A percentile compares a stretch with the other conserved stretches of the same genome.
Evolutionary conservation across 1,284 basidiomycete species (phyloP).

Genomic region (Trichosporon asahii): DNA sequence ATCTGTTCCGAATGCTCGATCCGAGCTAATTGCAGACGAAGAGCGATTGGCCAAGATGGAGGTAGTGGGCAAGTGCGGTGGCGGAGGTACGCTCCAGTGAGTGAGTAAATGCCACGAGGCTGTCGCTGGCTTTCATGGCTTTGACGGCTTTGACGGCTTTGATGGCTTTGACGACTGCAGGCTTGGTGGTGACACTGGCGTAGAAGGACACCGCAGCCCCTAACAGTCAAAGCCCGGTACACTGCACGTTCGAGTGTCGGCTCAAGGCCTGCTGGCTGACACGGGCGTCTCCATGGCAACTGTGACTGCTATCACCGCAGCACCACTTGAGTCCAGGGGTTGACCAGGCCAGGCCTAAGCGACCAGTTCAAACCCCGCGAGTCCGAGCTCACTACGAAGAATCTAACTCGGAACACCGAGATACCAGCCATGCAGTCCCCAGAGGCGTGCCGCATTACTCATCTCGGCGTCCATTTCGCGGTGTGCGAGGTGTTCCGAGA

Average conservation of each 20-base stretch:
- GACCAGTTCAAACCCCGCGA: not conserved
- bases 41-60: not conserved
- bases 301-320: too few relatives aligned
- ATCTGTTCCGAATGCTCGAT: not conserved
- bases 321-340: not conserved
- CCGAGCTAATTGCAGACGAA: too few relatives aligned
- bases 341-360: not conserved
- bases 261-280: too few relatives aligned
- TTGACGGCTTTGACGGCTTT: too few relatives aligned
- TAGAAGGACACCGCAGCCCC: not conserved
- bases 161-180: too few relatives aligned
- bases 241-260: too few relatives aligned
- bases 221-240: not conserved
- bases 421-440: not conserved
- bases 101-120: not conserved
- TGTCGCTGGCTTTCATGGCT: not conserved
- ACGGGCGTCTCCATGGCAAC: too few relatives aligned
- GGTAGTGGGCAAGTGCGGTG: not conserved
- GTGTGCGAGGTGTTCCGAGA: not conserved
- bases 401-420: conserved; percentile 25
- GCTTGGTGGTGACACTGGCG: not conserved
- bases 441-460: not conserved
- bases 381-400: not conserved
- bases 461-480: not conserved
- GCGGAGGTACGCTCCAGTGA: not conserved